Conservation (phyloP, 192 early-diverging fungal genomes). For the Lunasporangiospora selenospora region DNA sequence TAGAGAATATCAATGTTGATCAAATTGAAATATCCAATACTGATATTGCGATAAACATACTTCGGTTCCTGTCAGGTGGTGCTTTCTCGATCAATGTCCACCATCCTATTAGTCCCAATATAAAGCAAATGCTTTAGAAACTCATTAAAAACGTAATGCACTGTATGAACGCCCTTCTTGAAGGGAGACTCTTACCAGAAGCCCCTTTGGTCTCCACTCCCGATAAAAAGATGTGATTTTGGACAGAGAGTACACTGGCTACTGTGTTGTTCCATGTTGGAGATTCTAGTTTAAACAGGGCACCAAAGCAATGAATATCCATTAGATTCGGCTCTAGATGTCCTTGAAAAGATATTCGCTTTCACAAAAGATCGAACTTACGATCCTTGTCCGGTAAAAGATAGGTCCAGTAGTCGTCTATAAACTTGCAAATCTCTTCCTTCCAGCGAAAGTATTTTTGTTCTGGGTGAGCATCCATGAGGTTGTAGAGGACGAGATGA, state of each 20-base stretch:
- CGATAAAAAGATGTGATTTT: constrained; percentile 74
- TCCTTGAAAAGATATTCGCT: not conserved
- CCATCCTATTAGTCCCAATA: constrained; percentile 50
- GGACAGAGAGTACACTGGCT: constrained; percentile 82
- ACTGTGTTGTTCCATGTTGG: constrained; percentile 90
- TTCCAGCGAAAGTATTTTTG: constrained; percentile 81
- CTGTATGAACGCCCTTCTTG: constrained; percentile 5
- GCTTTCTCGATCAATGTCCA: constrained; percentile 58
- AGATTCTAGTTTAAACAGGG: constrained; percentile 52
- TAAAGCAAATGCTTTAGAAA: too few species aligned
- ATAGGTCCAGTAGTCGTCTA: constrained; percentile 78
- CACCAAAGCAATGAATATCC: not conserved
- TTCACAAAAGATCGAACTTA: constrained; percentile 32
- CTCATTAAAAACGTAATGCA: too few species aligned
- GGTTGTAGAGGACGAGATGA: constrained; percentile 76
- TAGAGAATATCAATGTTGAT: not conserved
- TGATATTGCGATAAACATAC: constrained; percentile 33
- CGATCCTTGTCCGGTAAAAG: constrained; percentile 72
- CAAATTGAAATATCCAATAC: not conserved
- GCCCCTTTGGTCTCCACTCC: constrained; percentile 75
- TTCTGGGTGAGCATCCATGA: constrained; percentile 65
- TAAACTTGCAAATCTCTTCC: constrained; percentile 81
- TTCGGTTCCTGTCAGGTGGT: constrained; percentile 52
- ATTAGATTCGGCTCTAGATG: not conserved
- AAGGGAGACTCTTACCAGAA: constrained; percentile 59